Conservation (phyloP, 768 basidiomycete species). For the Punctularia strigosozonata region DNA sequence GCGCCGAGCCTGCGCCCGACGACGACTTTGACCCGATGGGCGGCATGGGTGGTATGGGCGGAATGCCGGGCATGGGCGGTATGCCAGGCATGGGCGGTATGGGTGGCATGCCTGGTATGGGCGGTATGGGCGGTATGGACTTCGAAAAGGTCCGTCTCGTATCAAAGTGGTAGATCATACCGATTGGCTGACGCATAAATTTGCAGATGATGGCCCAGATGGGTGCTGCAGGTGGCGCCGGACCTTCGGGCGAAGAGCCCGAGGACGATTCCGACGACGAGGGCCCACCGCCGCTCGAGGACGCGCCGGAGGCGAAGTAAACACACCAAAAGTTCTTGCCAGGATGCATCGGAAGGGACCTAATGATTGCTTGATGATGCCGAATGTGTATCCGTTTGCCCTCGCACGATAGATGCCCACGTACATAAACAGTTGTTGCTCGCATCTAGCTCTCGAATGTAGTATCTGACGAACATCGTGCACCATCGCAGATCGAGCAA, state of each 20-base stretch:
- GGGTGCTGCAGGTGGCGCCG: conserved; percentile 12
- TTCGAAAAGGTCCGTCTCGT: conserved; percentile 41
- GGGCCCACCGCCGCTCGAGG: conserved; percentile 75
- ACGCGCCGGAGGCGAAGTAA: conserved; percentile 20
- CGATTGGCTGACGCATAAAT: conserved; percentile 2
- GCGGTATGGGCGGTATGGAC: conserved; percentile 47
- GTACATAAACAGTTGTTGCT: too few species aligned
- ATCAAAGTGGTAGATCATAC: neutral
- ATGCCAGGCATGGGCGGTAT: conserved; percentile 38
- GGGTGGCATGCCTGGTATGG: conserved; percentile 32
- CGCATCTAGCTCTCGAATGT: too few species aligned
- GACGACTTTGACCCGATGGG: conserved; percentile 28
- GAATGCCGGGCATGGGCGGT: conserved; percentile 35
- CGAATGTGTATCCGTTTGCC: too few species aligned
- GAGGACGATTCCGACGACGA: conserved; percentile 45
- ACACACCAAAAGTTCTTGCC: too few species aligned
- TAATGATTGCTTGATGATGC: too few species aligned
- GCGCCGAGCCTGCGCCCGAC: conserved; percentile 27
- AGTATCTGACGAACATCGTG: too few species aligned
- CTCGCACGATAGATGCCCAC: too few species aligned
- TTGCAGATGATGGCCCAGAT: conserved; percentile 31
- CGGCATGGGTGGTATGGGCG: conserved; percentile 31
- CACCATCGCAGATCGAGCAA: too few species aligned
- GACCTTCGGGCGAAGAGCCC: conserved; percentile 20
- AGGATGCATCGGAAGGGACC: too few species aligned